Conservation (phyloP, 2,329 filamentous ascomycete genomes). For the Colletotrichum sp. region DNA sequence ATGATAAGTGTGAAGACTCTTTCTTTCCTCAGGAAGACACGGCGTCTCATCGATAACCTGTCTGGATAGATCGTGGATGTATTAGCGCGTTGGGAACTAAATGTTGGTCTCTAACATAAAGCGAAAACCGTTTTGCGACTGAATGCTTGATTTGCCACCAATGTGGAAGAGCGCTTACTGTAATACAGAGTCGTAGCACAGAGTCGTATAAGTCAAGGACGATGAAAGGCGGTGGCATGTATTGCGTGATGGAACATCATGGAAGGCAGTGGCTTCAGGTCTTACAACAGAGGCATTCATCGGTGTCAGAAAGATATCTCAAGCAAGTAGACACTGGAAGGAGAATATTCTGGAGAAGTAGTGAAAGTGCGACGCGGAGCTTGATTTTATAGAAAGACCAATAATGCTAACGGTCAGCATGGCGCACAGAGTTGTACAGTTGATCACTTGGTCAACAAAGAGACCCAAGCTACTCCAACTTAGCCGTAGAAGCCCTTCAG, state of each 20-base stretch:
- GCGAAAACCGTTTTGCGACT: rapidly evolving
- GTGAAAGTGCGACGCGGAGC: not conserved
- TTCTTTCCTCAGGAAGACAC: not conserved
- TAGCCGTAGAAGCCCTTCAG: rapidly evolving
- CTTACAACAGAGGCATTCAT: not conserved
- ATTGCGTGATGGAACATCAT: not conserved
- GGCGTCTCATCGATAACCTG: too few relatives aligned
- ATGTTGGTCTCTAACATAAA: not conserved
- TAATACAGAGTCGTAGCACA: not conserved
- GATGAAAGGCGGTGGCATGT: rapidly evolving
- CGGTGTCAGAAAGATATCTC: rapidly evolving
- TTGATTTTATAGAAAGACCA: not conserved
- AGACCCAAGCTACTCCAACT: rapidly evolving
- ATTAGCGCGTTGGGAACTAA: rapidly evolving
- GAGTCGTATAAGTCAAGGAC: not conserved
- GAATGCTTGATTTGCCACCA: rapidly evolving
- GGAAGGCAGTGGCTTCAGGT: not conserved
- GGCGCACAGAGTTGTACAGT: not conserved
- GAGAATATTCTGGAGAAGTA: not conserved
- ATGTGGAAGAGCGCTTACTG: not conserved
- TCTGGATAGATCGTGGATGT: too few relatives aligned
- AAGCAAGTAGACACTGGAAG: not conserved
- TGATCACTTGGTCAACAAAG: not conserved
- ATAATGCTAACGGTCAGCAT: rapidly evolving
- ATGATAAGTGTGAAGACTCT: not conserved